A percentile compares a stretch with the other conserved stretches of the same genome.
phyloP scores from a whole-genome alignment of 2,329 filamentous ascomycete species.

The Pyricularia pennisetigena region DNA sequence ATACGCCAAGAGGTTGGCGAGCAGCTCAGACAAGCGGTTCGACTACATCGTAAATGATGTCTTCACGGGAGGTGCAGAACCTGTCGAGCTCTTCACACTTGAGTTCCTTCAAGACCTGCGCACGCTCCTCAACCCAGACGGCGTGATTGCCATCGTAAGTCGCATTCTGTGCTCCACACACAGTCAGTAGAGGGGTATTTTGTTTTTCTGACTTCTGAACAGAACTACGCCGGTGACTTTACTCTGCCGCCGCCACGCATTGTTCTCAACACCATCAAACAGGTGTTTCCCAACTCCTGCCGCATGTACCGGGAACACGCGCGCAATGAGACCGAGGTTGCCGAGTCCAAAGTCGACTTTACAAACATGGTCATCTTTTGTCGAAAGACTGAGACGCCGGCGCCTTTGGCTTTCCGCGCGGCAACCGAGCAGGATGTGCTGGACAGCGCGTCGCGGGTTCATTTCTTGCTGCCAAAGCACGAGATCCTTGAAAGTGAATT shows the following conservation, averaged over 20 bases:
- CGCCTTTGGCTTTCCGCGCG: conserved; percentile 51
- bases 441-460: conserved; percentile 57
- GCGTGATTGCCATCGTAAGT: conserved; percentile 79
- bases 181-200: background rate
- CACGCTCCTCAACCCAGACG: conserved; percentile 62
- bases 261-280: conserved; percentile 70
- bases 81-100: conserved; percentile 74
- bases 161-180: background rate
- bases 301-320: conserved; percentile 79
- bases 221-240: conserved; percentile 95
- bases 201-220: background rate
- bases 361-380: conserved; percentile 97
- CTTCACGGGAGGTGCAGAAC: conserved; percentile 93
- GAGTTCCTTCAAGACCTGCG: conserved; percentile 70
- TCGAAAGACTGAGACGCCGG: conserved; percentile 44
- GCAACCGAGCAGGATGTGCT: conserved; percentile 59
- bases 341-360: conserved; percentile 54
- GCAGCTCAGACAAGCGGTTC: conserved; percentile 41
- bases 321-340: conserved; percentile 27
- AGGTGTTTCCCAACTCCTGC: conserved; percentile 72
- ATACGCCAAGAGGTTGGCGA: conserved; percentile 45
- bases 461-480: conserved; percentile 61
- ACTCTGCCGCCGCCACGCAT: conserved; percentile 64
- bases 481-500: conserved; percentile 52
- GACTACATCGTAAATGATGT: conserved; percentile 97